A percentile compares a stretch with the other conserved stretches of the same genome.
Evolutionary conservation across 1,139 yeast species (phyloP).

Genomic region (Suhomyces panamericanus): DNA sequence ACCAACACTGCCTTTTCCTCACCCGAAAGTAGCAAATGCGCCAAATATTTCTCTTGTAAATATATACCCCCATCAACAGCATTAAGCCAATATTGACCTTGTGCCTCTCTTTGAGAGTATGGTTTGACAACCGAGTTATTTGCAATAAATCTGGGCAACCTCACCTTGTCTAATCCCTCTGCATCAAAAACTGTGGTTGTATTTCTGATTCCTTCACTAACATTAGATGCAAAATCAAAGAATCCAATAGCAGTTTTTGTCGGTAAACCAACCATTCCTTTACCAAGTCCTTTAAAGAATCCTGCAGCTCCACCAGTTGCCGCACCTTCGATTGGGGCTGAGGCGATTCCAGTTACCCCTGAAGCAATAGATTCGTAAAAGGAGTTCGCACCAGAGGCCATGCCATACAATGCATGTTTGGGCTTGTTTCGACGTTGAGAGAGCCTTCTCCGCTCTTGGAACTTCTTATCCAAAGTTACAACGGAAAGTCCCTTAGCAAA

Average conservation of each 20-base stretch:
- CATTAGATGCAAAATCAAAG: conserved; percentile 88
- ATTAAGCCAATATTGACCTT: conserved; percentile 93
- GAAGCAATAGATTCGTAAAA: conserved; percentile 83
- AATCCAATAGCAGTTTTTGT: conserved; percentile 96
- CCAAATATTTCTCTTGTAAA: conserved; percentile 72
- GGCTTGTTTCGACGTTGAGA: conserved; percentile 77
- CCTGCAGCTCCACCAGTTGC: conserved; percentile 83
- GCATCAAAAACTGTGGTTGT: conserved; percentile 90
- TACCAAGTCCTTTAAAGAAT: conserved; percentile 89
- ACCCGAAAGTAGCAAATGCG: conserved; percentile 82
- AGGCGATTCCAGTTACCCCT: conserved; percentile 87
- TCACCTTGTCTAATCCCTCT: conserved; percentile 74
- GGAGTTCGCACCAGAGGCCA: conserved; percentile 86
- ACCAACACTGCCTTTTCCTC: conserved; percentile 76
- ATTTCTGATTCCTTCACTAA: conserved; percentile 90
- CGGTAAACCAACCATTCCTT: conserved; percentile 92
- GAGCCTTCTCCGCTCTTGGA: conserved; percentile 78
- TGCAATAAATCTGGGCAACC: conserved; percentile 77
- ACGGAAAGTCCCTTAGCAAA: conserved; percentile 91
- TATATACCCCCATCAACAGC: conserved; percentile 77
- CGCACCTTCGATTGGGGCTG: conserved; percentile 90
- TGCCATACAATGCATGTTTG: conserved; percentile 84
- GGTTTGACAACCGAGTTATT: conserved; percentile 71
- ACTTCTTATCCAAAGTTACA: conserved; percentile 82
- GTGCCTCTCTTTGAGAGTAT: conserved; percentile 80